Percentiles rank a stretch among this genome's conserved stretches.
Evolutionary conservation across 768 basidiomycete genomes (phyloP).

Genomic region (Serendipita vermifera): DNA sequence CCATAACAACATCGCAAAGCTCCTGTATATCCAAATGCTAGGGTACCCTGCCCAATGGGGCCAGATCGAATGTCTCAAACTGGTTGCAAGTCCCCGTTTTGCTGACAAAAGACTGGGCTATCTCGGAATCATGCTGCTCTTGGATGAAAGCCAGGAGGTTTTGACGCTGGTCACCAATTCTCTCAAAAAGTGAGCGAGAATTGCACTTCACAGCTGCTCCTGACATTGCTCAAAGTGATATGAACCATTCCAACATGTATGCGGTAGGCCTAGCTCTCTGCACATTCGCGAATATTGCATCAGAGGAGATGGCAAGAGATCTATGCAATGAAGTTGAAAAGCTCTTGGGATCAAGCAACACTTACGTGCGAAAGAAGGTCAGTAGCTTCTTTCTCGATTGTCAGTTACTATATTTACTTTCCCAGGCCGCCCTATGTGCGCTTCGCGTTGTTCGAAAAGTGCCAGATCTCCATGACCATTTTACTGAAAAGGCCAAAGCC

Average conservation of each 20-base stretch:
- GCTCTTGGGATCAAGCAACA: constrained; percentile 89
- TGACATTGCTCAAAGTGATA: constrained; percentile 50
- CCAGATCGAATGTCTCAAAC: constrained; percentile 93
- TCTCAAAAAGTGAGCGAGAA: constrained; percentile 80
- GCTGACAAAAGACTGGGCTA: constrained; percentile 94
- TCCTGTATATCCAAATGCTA: constrained; percentile 98
- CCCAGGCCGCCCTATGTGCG: constrained; percentile 87
- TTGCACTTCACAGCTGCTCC: neutral
- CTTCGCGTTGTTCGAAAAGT: constrained; percentile 90
- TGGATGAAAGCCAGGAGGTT: constrained; percentile 97
- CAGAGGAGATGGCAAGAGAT: constrained; percentile 99
- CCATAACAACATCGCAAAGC: constrained; percentile 94
- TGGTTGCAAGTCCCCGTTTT: constrained; percentile 90
- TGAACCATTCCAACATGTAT: constrained; percentile 99
- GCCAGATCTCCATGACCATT: constrained; percentile 90
- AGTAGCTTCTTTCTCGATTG: constrained; percentile 14
- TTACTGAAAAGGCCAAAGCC: constrained; percentile 73
- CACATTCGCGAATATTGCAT: constrained; percentile 97
- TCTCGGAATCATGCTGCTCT: constrained; percentile 89
- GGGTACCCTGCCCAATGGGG: constrained; percentile 98
- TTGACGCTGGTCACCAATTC: constrained; percentile 96
- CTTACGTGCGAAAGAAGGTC: constrained; percentile 98
- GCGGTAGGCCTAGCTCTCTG: constrained; percentile 93
- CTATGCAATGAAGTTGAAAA: constrained; percentile 97
- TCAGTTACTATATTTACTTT: neutral